Evolutionary conservation across 371 early-diverging fungal genomes (phyloP), one percentile per base, ranked within the genome.

Genomic region (Mortierella sp.): DNA sequence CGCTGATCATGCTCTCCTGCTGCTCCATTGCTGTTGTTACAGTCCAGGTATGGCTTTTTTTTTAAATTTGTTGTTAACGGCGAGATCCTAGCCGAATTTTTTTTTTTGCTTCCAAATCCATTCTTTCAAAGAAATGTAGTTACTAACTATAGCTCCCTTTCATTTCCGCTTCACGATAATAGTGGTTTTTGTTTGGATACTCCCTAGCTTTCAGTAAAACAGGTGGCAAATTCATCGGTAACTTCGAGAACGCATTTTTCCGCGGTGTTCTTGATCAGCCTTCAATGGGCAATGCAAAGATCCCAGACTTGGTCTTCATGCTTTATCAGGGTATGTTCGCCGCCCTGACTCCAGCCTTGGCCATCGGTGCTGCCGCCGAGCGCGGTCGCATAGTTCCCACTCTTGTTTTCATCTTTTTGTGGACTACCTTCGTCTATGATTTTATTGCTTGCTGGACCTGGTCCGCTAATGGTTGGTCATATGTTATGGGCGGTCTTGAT

Each of bases 381-480:
- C 93, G 97, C 59, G 88, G 92, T 59, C 92, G 97, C 40, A 85
- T 97, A 31, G 66, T 97, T 26, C 98, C 98, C 0, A 84, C 93
- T 55, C 87, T 95, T 55, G 83, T 97, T 57, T 98, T 96, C 75
- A 89, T 96, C 69, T 95, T 98, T 76, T 84, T 96, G 45, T 98
- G 97, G 97, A 88, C 94, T 0, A 96, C 97, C 1, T 53, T 96
- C 54, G 95, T 97, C 12, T 98, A 98, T 74, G 89, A 94, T 67
- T 86, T 90, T 40, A 90, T 94, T 60, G 96, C 97, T 23, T 96
- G 92, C 86, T 96, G 97, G 97, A 93, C 94, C 28, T 97, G 97
- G 97, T 88, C 87, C 19, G 83, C 86, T 17, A 91, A 90, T 53
- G 97, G 97, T 4, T 97, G 96, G 96, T 83, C 90, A 62, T 81